Evolutionary conservation across 768 basidiomycete genomes (phyloP), one percentile per base, ranked within the genome.

Genomic region (Leccinum ochraceum): DNA sequence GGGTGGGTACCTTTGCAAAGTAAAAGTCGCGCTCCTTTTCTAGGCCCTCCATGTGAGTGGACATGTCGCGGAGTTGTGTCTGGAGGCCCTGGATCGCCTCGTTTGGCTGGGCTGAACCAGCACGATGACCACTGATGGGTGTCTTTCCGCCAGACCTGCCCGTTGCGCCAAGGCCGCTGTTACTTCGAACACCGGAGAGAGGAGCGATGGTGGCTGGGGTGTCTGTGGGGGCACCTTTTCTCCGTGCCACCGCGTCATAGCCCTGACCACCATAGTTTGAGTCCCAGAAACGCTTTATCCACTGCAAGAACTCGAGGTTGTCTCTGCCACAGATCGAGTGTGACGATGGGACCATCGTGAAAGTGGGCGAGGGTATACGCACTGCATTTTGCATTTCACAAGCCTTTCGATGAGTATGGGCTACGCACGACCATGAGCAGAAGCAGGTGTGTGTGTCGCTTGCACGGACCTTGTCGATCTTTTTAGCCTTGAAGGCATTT

Each of bases 21-120:
- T 99, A 99, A 75, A 99, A 98, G 74, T 98, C 95, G 51, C 95
- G 80, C 77, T 99, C 97, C 80, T 95, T 98, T 81, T 98, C 95
- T 42, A 98, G 78, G 1, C 92, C 92, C 71, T 95, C 94, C 64
- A 97, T 78, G 69, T 93, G 90, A 0, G 79, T 73, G 37, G 85
- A 84, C 79, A 97, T 81, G 63, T 98, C 97, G 63, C 85, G 82
- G 58, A 97, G 79, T 74, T 98, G 93, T 1, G 78, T 76, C 63
- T 90, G 90, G 58, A 96, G 76, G 46, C 80, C 80, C 63, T 86
- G 80, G 7, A 95, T 71, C 30, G 84, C 82, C 64, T 90, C 90
- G 65, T 81, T 86, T 10, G 87, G 81, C 70, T 85, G 83, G 2
- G 90, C 80, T 0, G 86, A 86, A 4, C 83, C 86, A 0, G 89